These are phyloP conservation scores for Elaeis guineensis DNA, from an alignment of 176 grass and related monocot species.

Conservation along the genomic window DNA sequence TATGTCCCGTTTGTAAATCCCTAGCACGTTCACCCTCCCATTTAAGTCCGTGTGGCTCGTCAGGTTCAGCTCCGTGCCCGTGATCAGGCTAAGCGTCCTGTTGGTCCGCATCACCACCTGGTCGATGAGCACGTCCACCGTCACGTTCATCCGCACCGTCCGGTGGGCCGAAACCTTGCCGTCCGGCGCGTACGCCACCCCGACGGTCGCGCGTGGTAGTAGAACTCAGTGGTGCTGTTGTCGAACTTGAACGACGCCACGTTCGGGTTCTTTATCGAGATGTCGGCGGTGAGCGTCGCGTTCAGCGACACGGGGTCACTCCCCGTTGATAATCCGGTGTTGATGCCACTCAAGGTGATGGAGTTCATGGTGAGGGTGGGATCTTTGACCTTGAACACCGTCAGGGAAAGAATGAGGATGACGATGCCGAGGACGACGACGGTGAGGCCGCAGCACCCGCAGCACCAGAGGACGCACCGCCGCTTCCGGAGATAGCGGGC, in stretches of 20 bases:
- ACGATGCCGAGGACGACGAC: constrained; percentile 20
- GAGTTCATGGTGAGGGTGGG: constrained; percentile 42
- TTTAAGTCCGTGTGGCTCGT: constrained; percentile 65
- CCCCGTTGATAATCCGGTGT: not conserved
- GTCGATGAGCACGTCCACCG: constrained; percentile 32
- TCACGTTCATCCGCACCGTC: constrained; percentile 24
- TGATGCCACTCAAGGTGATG: constrained; percentile 12
- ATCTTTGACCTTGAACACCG: constrained; percentile 41
- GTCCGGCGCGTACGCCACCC: constrained; percentile 23
- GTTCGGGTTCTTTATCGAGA: constrained; percentile 50
- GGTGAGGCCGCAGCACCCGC: constrained; percentile 14
- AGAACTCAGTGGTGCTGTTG: constrained; percentile 37
- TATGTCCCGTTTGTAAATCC: constrained; percentile 71
- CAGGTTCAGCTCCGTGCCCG: constrained; percentile 22
- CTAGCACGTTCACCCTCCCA: constrained; percentile 55
- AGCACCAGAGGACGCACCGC: constrained; percentile 20
- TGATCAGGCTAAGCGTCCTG: constrained; percentile 9
- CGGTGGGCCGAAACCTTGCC: constrained; percentile 27
- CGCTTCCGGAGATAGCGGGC: not conserved
- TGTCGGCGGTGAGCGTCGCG: constrained; percentile 26
- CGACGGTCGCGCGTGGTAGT: constrained; percentile 17
- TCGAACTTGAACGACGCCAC: constrained; percentile 43
- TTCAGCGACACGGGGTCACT: constrained; percentile 27
- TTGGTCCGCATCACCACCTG: constrained; percentile 26
- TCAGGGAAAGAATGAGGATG: constrained; percentile 39